Percentiles rank a stretch among this genome's conserved stretches.
phyloP scores from a whole-genome alignment of 2,329 filamentous ascomycete species.

The Pseudogymnoascus sp. region DNA sequence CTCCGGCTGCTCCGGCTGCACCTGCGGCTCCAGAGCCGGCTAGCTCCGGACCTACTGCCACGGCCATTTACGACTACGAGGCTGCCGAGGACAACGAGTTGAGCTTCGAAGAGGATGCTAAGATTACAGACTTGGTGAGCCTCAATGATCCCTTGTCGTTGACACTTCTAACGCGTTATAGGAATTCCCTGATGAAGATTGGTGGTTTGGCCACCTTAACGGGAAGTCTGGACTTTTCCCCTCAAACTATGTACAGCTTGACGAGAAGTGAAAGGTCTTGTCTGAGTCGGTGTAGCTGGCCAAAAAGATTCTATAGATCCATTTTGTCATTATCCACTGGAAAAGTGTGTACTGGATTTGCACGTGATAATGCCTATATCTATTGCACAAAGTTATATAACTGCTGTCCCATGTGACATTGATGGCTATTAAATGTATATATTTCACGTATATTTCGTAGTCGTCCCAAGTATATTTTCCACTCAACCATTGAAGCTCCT shows the following conservation, averaged over 20 bases:
- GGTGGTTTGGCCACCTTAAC: slow-evolving; percentile 88
- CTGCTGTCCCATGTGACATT: background rate
- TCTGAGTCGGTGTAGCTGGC: background rate
- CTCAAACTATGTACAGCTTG: slow-evolving; percentile 58
- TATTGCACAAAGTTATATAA: slow-evolving; percentile 2
- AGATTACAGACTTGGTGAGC: slow-evolving; percentile 67
- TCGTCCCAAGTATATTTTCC: background rate
- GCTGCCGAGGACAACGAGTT: slow-evolving; percentile 86
- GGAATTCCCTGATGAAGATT: slow-evolving; percentile 97
- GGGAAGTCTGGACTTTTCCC: slow-evolving; percentile 79
- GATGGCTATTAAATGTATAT: background rate
- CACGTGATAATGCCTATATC: slow-evolving; percentile 1
- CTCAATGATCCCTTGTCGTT: background rate
- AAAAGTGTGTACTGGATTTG: background rate
- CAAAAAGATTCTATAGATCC: slow-evolving; percentile 3
- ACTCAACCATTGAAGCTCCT: background rate
- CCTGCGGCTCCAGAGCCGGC: slow-evolving; percentile 28
- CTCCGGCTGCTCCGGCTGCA: slow-evolving; percentile 25
- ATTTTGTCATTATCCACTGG: slow-evolving; percentile 1
- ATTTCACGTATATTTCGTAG: background rate
- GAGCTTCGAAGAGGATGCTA: slow-evolving; percentile 84
- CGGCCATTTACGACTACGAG: slow-evolving; percentile 90
- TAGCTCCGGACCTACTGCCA: slow-evolving; percentile 54
- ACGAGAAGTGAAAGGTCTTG: slow-evolving; percentile 19
- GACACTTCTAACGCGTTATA: slow-evolving; percentile 26